Evolutionary conservation across 176 grass and related monocot species (phyloP).

Genomic region (Musa schizocarpa): DNA sequence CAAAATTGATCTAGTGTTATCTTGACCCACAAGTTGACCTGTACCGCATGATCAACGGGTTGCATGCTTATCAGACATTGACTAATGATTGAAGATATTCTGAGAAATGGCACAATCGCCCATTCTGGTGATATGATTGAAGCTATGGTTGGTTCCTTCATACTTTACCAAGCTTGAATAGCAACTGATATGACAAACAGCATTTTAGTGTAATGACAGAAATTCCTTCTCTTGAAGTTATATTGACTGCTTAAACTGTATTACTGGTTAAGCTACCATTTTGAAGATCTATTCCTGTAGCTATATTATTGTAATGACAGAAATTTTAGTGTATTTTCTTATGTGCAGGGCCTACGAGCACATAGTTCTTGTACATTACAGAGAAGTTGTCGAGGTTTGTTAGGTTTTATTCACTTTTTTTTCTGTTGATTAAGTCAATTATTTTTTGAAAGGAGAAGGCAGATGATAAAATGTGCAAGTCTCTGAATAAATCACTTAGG

Average conservation of each 20-base stretch:
- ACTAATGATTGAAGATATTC: no score
- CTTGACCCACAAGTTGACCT: no score
- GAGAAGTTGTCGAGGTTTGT: conserved; percentile 67
- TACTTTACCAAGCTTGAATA: no score
- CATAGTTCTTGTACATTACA: conserved; percentile 92
- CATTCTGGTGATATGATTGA: no score
- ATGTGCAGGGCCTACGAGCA: conserved; percentile 87
- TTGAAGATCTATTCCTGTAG: background rate
- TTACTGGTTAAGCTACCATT: background rate
- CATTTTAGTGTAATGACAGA: no score
- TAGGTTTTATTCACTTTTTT: conserved; percentile 10
- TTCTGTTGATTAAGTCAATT: background rate
- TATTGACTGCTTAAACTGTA: background rate
- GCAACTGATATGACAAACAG: no score
- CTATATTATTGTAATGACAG: background rate
- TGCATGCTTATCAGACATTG: no score
- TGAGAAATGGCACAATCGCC: no score
- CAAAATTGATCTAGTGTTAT: no score
- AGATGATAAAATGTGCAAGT: background rate
- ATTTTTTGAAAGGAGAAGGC: background rate
- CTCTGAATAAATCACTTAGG: background rate
- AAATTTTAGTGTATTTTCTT: background rate
- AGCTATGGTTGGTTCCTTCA: no score
- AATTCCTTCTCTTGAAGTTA: background rate
- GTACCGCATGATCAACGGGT: no score